A percentile compares a stretch with the other conserved stretches of the same genome.
phyloP scores from a whole-genome alignment of 2,329 filamentous ascomycete species.

The Cephalotrichum gorgonifer region DNA sequence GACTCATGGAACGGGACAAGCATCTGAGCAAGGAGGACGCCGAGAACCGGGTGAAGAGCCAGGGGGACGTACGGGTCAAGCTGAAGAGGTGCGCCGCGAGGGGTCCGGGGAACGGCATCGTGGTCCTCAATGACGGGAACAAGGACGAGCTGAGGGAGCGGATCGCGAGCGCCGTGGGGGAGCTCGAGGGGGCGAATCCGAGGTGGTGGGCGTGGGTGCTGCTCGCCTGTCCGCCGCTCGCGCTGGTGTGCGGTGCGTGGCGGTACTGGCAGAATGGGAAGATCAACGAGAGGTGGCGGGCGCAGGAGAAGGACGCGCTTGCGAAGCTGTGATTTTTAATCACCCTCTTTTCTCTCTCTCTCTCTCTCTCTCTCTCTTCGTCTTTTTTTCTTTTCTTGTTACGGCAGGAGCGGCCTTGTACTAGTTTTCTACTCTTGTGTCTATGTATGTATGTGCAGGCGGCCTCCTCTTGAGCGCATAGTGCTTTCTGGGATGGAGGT shows the following conservation, averaged over 20 bases:
- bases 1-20: slow-evolving; percentile 63
- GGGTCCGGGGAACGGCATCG: slow-evolving; percentile 55
- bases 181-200: slow-evolving; percentile 54
- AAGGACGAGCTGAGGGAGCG: slow-evolving; percentile 58
- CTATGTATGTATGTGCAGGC: too few relatives aligned
- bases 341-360: too few relatives aligned
- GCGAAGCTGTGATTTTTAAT: slow-evolving; percentile 30
- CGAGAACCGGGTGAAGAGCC: slow-evolving; percentile 73
- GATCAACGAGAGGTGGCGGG: slow-evolving; percentile 62
- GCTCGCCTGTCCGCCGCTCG: slow-evolving; percentile 64
- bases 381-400: too few relatives aligned
- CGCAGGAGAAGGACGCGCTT: slow-evolving; percentile 37
- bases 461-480: too few relatives aligned
- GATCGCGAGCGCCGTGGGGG: slow-evolving; percentile 54
- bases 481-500: too few relatives aligned
- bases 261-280: slow-evolving; percentile 60
- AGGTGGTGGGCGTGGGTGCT: slow-evolving; percentile 75
- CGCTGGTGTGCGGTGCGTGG: slow-evolving; percentile 57
- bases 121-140: slow-evolving; percentile 84
- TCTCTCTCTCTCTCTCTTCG: too few relatives aligned
- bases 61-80: slow-evolving; percentile 79
- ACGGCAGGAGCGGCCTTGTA: too few relatives aligned
- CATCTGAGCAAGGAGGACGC: slow-evolving; percentile 81
- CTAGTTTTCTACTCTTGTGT: too few relatives aligned
- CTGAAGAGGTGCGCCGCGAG: slow-evolving; percentile 62